These are phyloP conservation scores for Platanus orientalis DNA, from an alignment of 164 flowering plant genomes.

Conservation along the genomic window DNA sequence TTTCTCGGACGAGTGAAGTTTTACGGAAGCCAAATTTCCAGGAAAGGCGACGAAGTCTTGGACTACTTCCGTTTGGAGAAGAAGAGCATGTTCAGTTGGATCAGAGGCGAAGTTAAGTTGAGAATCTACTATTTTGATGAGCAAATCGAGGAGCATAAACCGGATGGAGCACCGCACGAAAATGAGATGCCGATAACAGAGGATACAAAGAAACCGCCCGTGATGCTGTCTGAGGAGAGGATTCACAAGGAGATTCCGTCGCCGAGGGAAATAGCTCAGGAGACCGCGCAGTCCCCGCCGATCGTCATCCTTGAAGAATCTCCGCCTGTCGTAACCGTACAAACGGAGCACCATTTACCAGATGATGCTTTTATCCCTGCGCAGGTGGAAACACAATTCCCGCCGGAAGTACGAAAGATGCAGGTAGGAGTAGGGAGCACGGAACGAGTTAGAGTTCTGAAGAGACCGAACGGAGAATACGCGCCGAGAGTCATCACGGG, in stretches of 20 bases:
- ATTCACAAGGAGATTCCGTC: constrained; percentile 10
- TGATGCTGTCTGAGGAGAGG: constrained; percentile 10
- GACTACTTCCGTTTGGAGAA: constrained; percentile 71
- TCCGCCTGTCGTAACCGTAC: constrained; percentile 24
- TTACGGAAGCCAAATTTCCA: constrained; percentile 65
- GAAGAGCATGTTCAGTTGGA: constrained; percentile 89
- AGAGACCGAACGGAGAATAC: constrained; percentile 44
- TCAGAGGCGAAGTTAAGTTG: constrained; percentile 76
- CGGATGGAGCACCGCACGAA: not conserved
- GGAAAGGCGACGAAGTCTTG: constrained; percentile 67
- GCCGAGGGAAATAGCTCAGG: constrained; percentile 29
- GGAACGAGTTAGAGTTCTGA: constrained; percentile 35
- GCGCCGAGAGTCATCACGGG: constrained; percentile 47
- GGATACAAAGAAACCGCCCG: constrained; percentile 5
- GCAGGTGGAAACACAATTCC: constrained; percentile 13
- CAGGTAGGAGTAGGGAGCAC: constrained; percentile 23
- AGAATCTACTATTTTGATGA: constrained; percentile 71
- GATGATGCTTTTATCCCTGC: not conserved
- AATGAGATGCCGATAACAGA: constrained; percentile 1
- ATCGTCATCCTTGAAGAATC: constrained; percentile 37
- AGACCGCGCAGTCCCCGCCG: constrained; percentile 34
- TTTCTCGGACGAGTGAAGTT: too few relatives aligned
- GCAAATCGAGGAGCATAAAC: constrained; percentile 22
- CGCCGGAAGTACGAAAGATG: constrained; percentile 52
- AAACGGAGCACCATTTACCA: constrained; percentile 7